A percentile compares a stretch with the other conserved stretches of the same genome.
These are phyloP conservation scores for Paracoccidioides lutzii DNA, from an alignment of 2,329 filamentous ascomycete species.

Conservation along the genomic window DNA sequence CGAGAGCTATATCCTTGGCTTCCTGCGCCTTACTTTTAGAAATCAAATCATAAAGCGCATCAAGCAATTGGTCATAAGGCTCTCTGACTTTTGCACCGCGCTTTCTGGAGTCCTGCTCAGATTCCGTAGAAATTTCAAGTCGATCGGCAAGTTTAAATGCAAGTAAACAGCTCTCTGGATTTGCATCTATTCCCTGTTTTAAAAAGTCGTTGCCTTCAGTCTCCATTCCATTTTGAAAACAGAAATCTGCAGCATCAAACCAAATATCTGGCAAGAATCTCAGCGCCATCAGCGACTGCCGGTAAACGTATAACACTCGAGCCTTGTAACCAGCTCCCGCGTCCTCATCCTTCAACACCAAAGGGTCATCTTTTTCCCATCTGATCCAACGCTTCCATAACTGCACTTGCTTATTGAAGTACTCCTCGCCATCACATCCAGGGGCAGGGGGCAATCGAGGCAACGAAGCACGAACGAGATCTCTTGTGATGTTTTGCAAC, in stretches of 20 bases:
- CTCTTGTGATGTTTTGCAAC: conserved; percentile 74
- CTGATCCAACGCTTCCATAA: conserved; percentile 89
- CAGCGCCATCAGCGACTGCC: conserved; percentile 82
- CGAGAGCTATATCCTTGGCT: conserved; percentile 44
- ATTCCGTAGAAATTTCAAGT: conserved; percentile 63
- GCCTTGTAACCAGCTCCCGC: conserved; percentile 53
- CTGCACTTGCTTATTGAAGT: conserved; percentile 71
- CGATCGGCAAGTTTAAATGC: conserved; percentile 83
- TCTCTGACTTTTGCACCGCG: conserved; percentile 63
- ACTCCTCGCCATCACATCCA: conserved; percentile 75
- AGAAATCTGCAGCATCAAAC: conserved; percentile 91
- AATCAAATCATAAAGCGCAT: conserved; percentile 77
- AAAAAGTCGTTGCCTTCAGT: conserved; percentile 68
- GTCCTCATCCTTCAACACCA: conserved; percentile 77
- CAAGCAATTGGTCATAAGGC: conserved; percentile 70
- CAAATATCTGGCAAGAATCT: conserved; percentile 93
- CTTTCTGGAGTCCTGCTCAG: conserved; percentile 55
- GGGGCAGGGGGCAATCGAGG: conserved; percentile 69
- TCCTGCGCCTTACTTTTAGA: conserved; percentile 57
- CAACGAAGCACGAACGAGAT: conserved; percentile 62
- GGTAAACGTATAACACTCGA: conserved; percentile 80
- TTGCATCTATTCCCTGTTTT: conserved; percentile 68
- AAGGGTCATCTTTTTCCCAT: conserved; percentile 88
- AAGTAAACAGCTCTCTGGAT: conserved; percentile 84
- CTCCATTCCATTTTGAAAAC: conserved; percentile 61